Percentiles rank a stretch among this genome's conserved stretches.
Evolutionary conservation across 371 early-diverging fungal species (phyloP).

Genomic region (Lichtheimia corymbifera): DNA sequence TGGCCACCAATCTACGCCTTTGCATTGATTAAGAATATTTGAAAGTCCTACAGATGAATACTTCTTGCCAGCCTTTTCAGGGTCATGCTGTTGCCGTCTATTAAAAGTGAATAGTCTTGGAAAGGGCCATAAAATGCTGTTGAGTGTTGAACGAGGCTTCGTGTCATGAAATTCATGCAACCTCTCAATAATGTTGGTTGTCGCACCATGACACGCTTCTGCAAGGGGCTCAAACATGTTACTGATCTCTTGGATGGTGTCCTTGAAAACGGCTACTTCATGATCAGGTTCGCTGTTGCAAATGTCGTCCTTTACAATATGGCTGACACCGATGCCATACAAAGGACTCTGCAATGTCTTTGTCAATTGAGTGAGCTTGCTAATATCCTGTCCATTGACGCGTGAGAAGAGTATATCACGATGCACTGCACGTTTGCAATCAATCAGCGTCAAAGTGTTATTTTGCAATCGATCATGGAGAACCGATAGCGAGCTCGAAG

Average conservation of each 20-base stretch:
- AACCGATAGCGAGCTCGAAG: slow-evolving; percentile 18
- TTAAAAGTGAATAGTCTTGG: slow-evolving; percentile 17
- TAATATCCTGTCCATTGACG: slow-evolving; percentile 34
- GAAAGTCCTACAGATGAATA: neutral
- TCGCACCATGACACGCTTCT: slow-evolving; percentile 7
- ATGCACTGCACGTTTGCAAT: slow-evolving; percentile 48
- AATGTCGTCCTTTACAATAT: slow-evolving; percentile 22
- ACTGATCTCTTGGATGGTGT: slow-evolving; percentile 6
- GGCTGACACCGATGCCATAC: slow-evolving; percentile 41
- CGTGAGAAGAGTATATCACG: slow-evolving; percentile 36
- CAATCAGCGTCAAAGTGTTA: slow-evolving; percentile 34
- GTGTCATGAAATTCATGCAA: slow-evolving; percentile 18
- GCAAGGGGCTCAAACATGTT: slow-evolving; percentile 6
- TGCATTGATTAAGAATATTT: neutral
- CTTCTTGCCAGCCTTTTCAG: neutral
- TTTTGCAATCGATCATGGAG: slow-evolving; percentile 32
- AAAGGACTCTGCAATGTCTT: slow-evolving; percentile 30
- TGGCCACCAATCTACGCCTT: neutral
- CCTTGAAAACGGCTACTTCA: neutral
- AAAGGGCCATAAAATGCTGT: slow-evolving; percentile 43
- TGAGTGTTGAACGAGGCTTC: slow-evolving; percentile 20
- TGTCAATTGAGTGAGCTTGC: slow-evolving; percentile 24
- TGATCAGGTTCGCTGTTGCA: neutral
- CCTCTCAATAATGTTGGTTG: slow-evolving; percentile 6
- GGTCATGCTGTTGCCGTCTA: neutral